Percentiles rank a stretch among this genome's conserved stretches.
Conservation (phyloP, 176 grass and related monocot genomes). For the Pharus latifolius region DNA sequence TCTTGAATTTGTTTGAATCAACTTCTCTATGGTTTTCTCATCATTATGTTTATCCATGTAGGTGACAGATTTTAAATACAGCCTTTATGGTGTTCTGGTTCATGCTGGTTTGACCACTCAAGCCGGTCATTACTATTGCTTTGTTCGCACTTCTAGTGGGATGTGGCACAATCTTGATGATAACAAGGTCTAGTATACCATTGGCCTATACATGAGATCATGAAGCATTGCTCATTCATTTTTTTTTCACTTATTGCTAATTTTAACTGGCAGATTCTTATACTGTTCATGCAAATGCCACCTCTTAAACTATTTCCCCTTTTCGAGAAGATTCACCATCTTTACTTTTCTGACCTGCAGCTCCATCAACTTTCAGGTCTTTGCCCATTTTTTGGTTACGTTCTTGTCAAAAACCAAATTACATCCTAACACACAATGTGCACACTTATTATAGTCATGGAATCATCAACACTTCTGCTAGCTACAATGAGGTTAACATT, state of each 20-base stretch:
- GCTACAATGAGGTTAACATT: neutral
- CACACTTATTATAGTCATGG: neutral
- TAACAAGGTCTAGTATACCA: slow-evolving; percentile 61
- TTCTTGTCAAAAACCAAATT: neutral
- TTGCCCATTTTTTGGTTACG: neutral
- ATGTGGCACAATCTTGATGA: slow-evolving; percentile 99
- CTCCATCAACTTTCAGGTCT: neutral
- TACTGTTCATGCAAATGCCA: neutral
- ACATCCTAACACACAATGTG: neutral
- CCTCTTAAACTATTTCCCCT: neutral
- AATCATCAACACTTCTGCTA: neutral
- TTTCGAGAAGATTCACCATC: neutral
- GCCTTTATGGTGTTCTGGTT: slow-evolving; percentile 93
- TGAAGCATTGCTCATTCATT: slow-evolving; percentile 3
- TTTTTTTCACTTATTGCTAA: neutral
- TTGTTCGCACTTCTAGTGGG: slow-evolving; percentile 86
- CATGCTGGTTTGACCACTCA: slow-evolving; percentile 90
- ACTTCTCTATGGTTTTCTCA: neutral
- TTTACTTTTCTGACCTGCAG: neutral
- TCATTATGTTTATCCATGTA: slow-evolving; percentile 19
- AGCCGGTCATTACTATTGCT: slow-evolving; percentile 96
- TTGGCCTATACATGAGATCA: neutral
- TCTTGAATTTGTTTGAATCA: neutral
- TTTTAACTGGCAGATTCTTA: neutral
- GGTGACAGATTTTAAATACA: slow-evolving; percentile 74